A percentile compares a stretch with the other conserved stretches of the same genome.
Evolutionary conservation across 495 filamentous ascomycete species (phyloP).

Genomic region (Platismatia glauca): DNA sequence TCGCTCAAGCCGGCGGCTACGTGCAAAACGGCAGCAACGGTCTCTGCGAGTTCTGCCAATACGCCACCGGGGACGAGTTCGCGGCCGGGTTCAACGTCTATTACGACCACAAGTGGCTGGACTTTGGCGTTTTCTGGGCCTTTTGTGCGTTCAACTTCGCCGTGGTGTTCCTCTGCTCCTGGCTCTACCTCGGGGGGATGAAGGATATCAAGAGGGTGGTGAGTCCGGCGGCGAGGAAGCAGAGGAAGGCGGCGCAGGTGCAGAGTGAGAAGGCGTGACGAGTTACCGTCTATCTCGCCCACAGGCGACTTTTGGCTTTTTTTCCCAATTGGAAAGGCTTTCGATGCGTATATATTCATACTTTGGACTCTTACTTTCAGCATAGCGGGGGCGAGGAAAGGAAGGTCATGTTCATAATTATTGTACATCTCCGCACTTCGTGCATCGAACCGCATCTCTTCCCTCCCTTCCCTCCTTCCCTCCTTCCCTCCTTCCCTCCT

Average conservation of each 20-base stretch:
- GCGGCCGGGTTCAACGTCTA: conserved; percentile 38
- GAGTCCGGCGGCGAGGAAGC: conserved; percentile 33
- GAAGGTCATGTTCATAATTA: too few species aligned
- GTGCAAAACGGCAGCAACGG: conserved; percentile 37
- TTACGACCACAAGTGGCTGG: conserved; percentile 51
- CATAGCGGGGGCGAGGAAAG: neutral
- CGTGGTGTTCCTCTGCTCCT: conserved; percentile 43
- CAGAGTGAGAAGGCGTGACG: conserved; percentile 21
- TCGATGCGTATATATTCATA: neutral
- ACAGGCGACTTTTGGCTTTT: neutral
- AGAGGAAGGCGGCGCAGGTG: conserved; percentile 25
- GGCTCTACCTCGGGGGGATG: conserved; percentile 44
- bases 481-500: too few species aligned
- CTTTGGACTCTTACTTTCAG: neutral
- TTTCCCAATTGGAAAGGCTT: neutral
- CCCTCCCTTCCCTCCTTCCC: too few species aligned
- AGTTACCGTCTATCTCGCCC: neutral
- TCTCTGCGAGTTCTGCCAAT: conserved; percentile 56
- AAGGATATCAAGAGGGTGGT: conserved; percentile 35
- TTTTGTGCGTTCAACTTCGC: conserved; percentile 49
- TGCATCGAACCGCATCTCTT: too few species aligned
- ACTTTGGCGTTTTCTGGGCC: conserved; percentile 51
- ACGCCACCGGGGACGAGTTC: conserved; percentile 47
- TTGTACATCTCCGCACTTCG: too few species aligned
- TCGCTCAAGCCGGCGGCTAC: conserved; percentile 41